phyloP scores from a whole-genome alignment of 306 rosid genomes.

The Macrotyloma uniflorum region DNA sequence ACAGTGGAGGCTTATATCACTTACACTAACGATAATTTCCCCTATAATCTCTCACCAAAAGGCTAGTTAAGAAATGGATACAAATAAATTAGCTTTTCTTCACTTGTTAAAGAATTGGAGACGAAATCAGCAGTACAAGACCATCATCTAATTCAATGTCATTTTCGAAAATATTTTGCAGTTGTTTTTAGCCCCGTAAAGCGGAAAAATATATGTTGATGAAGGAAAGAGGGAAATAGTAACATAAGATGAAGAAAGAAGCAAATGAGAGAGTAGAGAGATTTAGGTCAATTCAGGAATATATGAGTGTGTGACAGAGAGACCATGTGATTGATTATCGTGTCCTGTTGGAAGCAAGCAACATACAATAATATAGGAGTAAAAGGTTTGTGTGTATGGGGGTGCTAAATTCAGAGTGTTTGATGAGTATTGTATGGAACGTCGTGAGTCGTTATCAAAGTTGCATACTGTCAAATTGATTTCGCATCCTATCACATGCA shows the following conservation, averaged over 20 bases:
- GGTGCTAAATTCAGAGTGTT: constrained; percentile 3
- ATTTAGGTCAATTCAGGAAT: neutral
- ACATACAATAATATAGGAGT: constrained; percentile 4
- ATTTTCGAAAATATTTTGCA: neutral
- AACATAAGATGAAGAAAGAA: neutral
- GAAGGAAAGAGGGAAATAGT: neutral
- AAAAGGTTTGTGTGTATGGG: constrained; percentile 29
- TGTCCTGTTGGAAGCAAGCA: neutral
- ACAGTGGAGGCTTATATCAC: too few species aligned
- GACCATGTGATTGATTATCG: constrained; percentile 30
- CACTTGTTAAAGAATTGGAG: too few species aligned
- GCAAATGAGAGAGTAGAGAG: neutral
- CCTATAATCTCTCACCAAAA: too few species aligned
- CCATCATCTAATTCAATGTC: neutral
- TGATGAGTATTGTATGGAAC: constrained; percentile 5
- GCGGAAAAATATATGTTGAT: neutral
- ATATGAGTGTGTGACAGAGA: neutral
- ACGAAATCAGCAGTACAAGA: neutral
- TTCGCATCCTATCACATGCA: constrained; percentile 37
- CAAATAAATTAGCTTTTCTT: too few species aligned
- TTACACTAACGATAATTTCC: too few species aligned
- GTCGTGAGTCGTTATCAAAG: constrained; percentile 30
- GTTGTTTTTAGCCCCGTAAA: neutral
- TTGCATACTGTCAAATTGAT: constrained; percentile 20
- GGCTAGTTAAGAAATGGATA: too few species aligned